These are phyloP conservation scores for Hypomyces rosellus DNA, from an alignment of 2,329 filamentous ascomycete genomes.

Conservation along the genomic window DNA sequence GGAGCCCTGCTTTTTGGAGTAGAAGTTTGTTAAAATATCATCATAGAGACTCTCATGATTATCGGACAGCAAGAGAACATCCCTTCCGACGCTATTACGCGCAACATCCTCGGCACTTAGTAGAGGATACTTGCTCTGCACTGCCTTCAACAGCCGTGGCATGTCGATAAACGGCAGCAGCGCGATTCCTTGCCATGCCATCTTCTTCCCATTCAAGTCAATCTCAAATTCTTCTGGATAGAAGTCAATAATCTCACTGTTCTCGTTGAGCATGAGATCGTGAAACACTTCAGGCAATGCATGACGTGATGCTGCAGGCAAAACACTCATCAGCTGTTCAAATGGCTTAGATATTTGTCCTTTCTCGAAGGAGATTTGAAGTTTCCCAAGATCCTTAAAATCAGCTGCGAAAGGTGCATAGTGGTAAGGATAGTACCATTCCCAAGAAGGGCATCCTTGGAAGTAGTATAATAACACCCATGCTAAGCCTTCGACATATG, in stretches of 20 bases:
- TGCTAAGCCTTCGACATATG: conserved; percentile 90
- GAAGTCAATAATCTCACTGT: conserved; percentile 94
- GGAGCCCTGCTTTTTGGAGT: conserved; percentile 75
- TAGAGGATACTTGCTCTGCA: conserved; percentile 74
- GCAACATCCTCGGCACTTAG: conserved; percentile 69
- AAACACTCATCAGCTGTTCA: conserved; percentile 96
- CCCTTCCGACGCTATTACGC: conserved; percentile 73
- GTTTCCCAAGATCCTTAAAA: conserved; percentile 74
- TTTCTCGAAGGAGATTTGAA: conserved; percentile 76
- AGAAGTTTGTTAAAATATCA: conserved; percentile 77
- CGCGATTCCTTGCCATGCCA: conserved; percentile 94
- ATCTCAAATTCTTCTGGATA: conserved; percentile 92
- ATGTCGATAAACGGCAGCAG: conserved; percentile 95
- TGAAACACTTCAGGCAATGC: conserved; percentile 86
- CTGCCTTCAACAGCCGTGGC: conserved; percentile 72
- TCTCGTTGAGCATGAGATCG: conserved; percentile 76
- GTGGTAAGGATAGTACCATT: conserved; percentile 98
- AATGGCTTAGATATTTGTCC: conserved; percentile 84
- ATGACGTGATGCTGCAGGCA: conserved; percentile 88
- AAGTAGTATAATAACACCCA: conserved; percentile 98
- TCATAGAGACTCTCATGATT: conserved; percentile 74
- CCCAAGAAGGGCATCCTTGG: conserved; percentile 97
- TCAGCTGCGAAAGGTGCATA: conserved; percentile 97
- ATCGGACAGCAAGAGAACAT: conserved; percentile 80
- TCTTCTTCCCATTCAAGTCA: conserved; percentile 96